Evolutionary conservation across 371 early-diverging fungal genomes (phyloP), one percentile per base, ranked within the genome.

Genomic region (Rhizomucor pusillus): DNA sequence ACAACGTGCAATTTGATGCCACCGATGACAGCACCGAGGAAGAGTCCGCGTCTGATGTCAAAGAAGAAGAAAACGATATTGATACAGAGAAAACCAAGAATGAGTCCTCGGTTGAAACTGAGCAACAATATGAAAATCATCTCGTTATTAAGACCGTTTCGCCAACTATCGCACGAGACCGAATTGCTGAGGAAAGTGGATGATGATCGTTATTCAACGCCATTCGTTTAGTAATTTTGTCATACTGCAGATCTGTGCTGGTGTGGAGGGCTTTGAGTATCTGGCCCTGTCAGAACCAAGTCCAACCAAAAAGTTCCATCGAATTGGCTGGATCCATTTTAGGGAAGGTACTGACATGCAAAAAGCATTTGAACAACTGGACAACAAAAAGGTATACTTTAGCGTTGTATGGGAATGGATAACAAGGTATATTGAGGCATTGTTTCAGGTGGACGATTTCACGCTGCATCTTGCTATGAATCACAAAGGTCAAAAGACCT

Each of bases 241-340:
- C 0, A 45, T 43, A 36, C 25, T 52, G 12, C 59, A 92, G 89
- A 73, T 85, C 63, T 90, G 88, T 52, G 62, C 72, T 43, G 77
- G 82, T 43, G 77, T 86, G 5, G 80, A 82, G 4, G 94, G 95
- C 0, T 96, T 90, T 73, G 74, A 86, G 60, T 86, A 87, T 70
- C 69, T 95, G n/a, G 85, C 88, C 1, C 71, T 97, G 16, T 89
- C 92, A 13, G 96, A 95, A 55, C 97, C 98, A 12, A 86, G 86
- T 33, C 85, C 90, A 4, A 80, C 76, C 62, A 89, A 90, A 63
- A 87, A 90, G 57, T 89, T 89, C 65, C 86, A 90, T 68, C 87
- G 98, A 18, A 78, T 93, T 51, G 98, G 95, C 7, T 97, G 98
- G 98, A 85, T 94, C 59, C 84, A 87, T 18, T 95, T 95, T 50